Percentiles rank a stretch among this genome's conserved stretches.
These are phyloP conservation scores for Kazachstania psychrophila DNA, from an alignment of 805 yeast genomes.

Conservation along the genomic window DNA sequence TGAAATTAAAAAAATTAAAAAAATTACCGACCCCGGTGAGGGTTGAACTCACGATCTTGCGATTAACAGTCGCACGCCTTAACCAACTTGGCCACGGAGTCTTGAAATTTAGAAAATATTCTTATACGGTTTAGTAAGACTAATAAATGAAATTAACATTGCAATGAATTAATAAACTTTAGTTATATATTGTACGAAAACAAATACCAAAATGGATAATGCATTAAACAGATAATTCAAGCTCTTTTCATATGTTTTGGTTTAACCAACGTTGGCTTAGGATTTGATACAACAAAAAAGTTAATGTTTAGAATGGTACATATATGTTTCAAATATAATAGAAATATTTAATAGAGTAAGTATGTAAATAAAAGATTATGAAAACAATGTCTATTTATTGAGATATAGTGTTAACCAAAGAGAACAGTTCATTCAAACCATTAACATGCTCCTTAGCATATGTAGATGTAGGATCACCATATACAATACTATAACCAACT, in stretches of 20 bases:
- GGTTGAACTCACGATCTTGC: slow-evolving; percentile 54
- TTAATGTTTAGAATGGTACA: too few species aligned
- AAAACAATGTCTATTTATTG: background rate
- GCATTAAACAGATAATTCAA: too few species aligned
- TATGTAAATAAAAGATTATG: background rate
- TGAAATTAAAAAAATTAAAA: too few species aligned
- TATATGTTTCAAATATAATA: background rate
- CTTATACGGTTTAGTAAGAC: too few species aligned
- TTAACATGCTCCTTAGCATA: slow-evolving; percentile 55
- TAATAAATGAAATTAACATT: too few species aligned
- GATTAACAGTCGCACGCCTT: slow-evolving; percentile 38
- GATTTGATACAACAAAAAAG: too few species aligned
- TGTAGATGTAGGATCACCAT: slow-evolving; percentile 42
- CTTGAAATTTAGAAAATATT: slow-evolving; percentile 12
- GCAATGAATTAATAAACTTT: too few species aligned
- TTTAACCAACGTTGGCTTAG: too few species aligned
- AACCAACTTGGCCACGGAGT: slow-evolving; percentile 52
- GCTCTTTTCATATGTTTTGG: too few species aligned
- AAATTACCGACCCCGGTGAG: slow-evolving; percentile 43
- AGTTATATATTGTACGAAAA: too few species aligned
- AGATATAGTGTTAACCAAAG: slow-evolving; percentile 32
- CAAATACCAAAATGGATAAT: too few species aligned
- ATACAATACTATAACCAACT: slow-evolving; percentile 51
- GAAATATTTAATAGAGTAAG: background rate
- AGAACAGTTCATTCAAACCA: slow-evolving; percentile 62